Conservation (phyloP, 1,284 basidiomycete species). For the Schizophyllum amplum region DNA sequence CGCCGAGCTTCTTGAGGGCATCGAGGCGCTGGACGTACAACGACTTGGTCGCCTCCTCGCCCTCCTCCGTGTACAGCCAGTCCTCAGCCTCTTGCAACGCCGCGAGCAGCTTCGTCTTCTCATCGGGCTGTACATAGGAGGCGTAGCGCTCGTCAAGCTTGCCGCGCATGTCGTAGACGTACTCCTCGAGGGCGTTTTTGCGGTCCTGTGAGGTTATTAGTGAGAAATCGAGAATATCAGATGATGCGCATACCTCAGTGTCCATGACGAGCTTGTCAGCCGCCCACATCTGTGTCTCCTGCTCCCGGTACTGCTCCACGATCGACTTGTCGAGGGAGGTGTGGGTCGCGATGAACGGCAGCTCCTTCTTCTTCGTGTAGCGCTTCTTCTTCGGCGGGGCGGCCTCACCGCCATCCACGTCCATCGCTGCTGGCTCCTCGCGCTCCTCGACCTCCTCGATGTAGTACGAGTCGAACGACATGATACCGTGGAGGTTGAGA, state of each 20-base stretch:
- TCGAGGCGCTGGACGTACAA: slow-evolving; percentile 79
- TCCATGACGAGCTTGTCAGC: slow-evolving; percentile 91
- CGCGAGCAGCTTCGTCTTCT: slow-evolving; percentile 70
- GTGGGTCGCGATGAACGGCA: slow-evolving; percentile 61
- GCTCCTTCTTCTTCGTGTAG: slow-evolving; percentile 75
- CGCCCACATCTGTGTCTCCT: slow-evolving; percentile 81
- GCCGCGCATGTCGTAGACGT: slow-evolving; percentile 88
- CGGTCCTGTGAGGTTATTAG: slow-evolving; percentile 52
- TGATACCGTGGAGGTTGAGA: slow-evolving; percentile 76
- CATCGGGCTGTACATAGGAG: slow-evolving; percentile 59
- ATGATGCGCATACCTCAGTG: slow-evolving; percentile 63
- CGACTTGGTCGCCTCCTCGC: slow-evolving; percentile 90
- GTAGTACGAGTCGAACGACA: slow-evolving; percentile 82
- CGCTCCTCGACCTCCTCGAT: slow-evolving; percentile 78
- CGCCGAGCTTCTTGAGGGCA: slow-evolving; percentile 72
- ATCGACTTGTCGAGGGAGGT: slow-evolving; percentile 54
- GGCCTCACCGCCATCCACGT: slow-evolving; percentile 53
- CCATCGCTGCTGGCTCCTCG: slow-evolving; percentile 59
- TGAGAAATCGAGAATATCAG: slow-evolving; percentile 1
- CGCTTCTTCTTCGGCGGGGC: slow-evolving; percentile 73
- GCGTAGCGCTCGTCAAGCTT: slow-evolving; percentile 87
- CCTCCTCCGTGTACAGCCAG: slow-evolving; percentile 94
- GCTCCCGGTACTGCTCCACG: slow-evolving; percentile 65
- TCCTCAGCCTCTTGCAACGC: slow-evolving; percentile 77
- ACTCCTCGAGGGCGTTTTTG: slow-evolving; percentile 96